These are phyloP conservation scores for Rhodofomes roseus DNA, from an alignment of 1,284 basidiomycete species.

Conservation along the genomic window DNA sequence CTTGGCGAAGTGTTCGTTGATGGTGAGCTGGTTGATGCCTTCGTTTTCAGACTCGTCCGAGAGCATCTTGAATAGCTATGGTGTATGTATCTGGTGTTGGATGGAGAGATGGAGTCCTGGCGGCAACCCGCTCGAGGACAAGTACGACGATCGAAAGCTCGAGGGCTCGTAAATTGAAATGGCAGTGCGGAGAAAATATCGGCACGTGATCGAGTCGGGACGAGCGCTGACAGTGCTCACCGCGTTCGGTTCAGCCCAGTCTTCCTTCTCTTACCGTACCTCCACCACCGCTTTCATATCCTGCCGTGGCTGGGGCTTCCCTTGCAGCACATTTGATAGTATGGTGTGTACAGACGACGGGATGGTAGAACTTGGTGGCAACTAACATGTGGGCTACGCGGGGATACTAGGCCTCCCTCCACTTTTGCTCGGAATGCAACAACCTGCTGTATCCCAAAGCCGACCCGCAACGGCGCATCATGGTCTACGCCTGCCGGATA, in stretches of 20 bases:
- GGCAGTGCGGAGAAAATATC: neutral
- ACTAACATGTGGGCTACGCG: neutral
- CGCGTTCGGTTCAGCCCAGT: neutral
- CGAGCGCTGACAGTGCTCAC: neutral
- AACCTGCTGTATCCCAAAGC: conserved; percentile 93
- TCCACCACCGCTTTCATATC: too few relatives aligned
- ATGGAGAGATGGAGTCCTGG: too few relatives aligned
- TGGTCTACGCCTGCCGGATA: conserved; percentile 93
- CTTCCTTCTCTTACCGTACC: too few relatives aligned
- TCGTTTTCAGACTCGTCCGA: conserved; percentile 51
- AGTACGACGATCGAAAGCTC: neutral
- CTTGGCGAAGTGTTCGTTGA: conserved; percentile 82
- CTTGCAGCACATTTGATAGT: neutral
- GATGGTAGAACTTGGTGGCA: neutral
- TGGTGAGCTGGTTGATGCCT: conserved; percentile 51
- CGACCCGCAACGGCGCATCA: conserved; percentile 80
- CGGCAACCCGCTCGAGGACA: neutral
- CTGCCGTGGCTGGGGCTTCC: too few relatives aligned
- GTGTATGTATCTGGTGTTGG: too few relatives aligned
- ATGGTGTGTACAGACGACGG: neutral
- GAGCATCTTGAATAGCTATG: conserved; percentile 27
- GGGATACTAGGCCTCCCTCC: conserved; percentile 59
- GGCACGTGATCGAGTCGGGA: neutral
- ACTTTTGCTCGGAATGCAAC: conserved; percentile 91
- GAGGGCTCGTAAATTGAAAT: neutral